Evolutionary conservation across 1,284 basidiomycete genomes (phyloP).

Genomic region (Singerocomus inundabilis): DNA sequence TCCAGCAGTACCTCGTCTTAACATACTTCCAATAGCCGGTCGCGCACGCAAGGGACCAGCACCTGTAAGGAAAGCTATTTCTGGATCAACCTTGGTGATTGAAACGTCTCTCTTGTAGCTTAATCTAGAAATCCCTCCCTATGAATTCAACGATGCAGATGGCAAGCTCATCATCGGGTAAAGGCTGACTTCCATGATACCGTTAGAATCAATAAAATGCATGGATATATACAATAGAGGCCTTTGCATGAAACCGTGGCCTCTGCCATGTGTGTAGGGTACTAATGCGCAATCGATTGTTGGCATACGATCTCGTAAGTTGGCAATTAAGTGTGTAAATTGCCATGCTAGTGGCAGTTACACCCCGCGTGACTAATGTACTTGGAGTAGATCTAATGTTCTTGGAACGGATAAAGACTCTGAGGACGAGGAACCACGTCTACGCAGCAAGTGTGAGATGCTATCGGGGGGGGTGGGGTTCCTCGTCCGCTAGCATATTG

Average conservation of each 20-base stretch:
- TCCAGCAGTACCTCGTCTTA: conserved; percentile 7
- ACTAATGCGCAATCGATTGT: background rate
- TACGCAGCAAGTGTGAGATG: conserved; percentile 24
- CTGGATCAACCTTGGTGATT: conserved; percentile 5
- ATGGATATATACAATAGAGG: conserved; percentile 24
- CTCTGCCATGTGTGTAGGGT: background rate
- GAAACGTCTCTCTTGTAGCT: conserved; percentile 47
- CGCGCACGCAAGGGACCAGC: conserved; percentile 95
- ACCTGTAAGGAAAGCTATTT: conserved; percentile 55
- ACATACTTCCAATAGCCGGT: conserved; percentile 57
- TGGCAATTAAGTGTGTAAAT: background rate
- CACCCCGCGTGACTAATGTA: background rate
- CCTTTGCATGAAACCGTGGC: conserved; percentile 7
- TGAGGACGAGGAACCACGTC: conserved; percentile 5
- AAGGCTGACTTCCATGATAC: conserved; percentile 19
- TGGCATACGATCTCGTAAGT: background rate
- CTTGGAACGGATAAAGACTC: background rate
- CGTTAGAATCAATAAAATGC: conserved; percentile 22
- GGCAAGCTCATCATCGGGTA: conserved; percentile 92
- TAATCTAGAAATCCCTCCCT: conserved; percentile 90
- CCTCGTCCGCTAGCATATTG: conserved; percentile 15
- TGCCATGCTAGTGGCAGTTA: background rate
- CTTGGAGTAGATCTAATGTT: background rate
- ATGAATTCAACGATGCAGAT: conserved; percentile 86
- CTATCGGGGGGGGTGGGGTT: conserved; percentile 8